Evolutionary conservation across 345 rosid species (phyloP), one percentile per base, ranked within the genome.

Genomic region (Aquilaria malaccensis): DNA sequence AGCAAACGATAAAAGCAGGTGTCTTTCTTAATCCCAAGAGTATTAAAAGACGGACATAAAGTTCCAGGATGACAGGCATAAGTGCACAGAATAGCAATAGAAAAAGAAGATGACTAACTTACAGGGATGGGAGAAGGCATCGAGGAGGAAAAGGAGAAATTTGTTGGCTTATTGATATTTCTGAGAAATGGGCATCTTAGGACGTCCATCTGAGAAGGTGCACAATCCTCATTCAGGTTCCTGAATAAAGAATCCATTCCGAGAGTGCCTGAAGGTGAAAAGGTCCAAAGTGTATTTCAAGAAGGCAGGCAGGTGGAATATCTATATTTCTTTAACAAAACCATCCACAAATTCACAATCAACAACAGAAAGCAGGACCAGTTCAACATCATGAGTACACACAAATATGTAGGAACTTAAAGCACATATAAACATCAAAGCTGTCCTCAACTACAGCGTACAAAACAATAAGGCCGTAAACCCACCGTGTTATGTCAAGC

Each of bases 161-260:
- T 89, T 22, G 98, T 93, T 14, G 97, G 99, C 77, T 85, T 94
- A 68, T 89, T 89, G 63, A 93, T 89, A 79, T 93, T 93, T 78
- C 96, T 85, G 84, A 93, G 80, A 77, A 93, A 93, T 0, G 98
- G 98, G 60, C 98, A 93, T 75, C 90, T 80, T 6, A 79, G 75
- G 12, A 87, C 65, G 68, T 84, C 86, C 30, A 72, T 53, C 41
- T 79, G 80, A 59, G 91, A 77, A 62, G 82, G 53, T 58, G 69
- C 65, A 13, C 80, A 59, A 13, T 82, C 85, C 64, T 88, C 88
- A 31, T 74, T 75, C 56, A 71, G 32, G 57, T 82, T 79, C 67
- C 82, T 77, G 72, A 81, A 71, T 74, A 81, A 79, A 59, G n/a
- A 62, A 55, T 78, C 89, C 98, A 87, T 87, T 58, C 22, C 71